These are phyloP conservation scores for Nicotiana rustica DNA, from an alignment of 305 asterid species.

Conservation along the genomic window DNA sequence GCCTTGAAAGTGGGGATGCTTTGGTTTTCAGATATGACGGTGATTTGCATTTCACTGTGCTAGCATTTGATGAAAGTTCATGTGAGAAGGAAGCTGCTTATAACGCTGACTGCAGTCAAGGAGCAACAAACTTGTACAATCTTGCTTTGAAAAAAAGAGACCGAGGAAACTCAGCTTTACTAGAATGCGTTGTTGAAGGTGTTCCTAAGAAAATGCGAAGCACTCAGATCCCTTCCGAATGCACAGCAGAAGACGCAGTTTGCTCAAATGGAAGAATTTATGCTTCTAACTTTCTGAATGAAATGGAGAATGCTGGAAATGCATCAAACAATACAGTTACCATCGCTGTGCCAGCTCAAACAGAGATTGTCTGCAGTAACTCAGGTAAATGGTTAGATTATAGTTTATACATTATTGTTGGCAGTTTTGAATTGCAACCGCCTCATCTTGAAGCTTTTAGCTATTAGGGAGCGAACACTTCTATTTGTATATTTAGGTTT, in stretches of 20 bases:
- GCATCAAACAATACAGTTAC: slow-evolving; percentile 53
- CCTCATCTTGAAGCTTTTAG: neutral
- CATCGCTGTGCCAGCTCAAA: slow-evolving; percentile 60
- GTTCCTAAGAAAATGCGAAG: slow-evolving; percentile 74
- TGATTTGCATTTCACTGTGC: slow-evolving; percentile 72
- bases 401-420: slow-evolving; percentile 1
- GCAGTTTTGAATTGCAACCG: slow-evolving; percentile 5
- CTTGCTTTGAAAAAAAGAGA: slow-evolving; percentile 60
- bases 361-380: slow-evolving; percentile 46
- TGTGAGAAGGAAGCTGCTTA: slow-evolving; percentile 84
- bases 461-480: neutral
- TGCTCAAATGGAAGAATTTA: slow-evolving; percentile 32
- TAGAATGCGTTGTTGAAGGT: slow-evolving; percentile 58
- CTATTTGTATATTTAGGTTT: neutral
- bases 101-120: slow-evolving; percentile 67
- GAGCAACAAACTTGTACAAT: slow-evolving; percentile 46
- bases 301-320: slow-evolving; percentile 39
- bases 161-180: slow-evolving; percentile 59
- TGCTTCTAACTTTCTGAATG: slow-evolving; percentile 29
- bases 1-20: slow-evolving; percentile 72
- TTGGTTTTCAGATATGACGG: slow-evolving; percentile 85
- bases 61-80: slow-evolving; percentile 68
- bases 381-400: slow-evolving; percentile 55
- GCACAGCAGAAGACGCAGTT: slow-evolving; percentile 45
- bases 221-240: slow-evolving; percentile 49